Conservation (phyloP, 2,329 filamentous ascomycete species). For the Fragosphaeria purpurea region DNA sequence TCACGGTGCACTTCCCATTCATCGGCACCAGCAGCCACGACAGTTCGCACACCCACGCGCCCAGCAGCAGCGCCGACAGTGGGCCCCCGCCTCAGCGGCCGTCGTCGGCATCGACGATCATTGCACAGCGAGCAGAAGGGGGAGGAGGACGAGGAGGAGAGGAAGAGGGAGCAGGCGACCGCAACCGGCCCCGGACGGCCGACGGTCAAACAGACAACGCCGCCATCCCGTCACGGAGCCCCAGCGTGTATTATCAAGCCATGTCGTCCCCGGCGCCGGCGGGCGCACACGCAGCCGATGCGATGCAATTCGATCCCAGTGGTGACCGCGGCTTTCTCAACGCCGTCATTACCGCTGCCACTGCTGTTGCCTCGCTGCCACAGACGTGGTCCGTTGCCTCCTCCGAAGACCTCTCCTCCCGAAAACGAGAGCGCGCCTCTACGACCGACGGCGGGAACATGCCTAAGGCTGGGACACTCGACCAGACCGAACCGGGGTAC, state of each 20-base stretch:
- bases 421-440: no score
- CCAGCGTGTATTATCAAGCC: constrained; percentile 6
- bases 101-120: not conserved
- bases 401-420: no score
- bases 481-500: no score
- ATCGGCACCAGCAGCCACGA: not conserved
- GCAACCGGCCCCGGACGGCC: not conserved
- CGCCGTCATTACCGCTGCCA: not conserved
- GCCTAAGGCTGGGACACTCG: no score
- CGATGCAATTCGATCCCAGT: no score
- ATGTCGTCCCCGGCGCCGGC: not conserved
- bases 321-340: not conserved
- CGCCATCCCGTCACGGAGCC: not conserved
- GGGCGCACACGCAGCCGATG: not conserved
- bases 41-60: not conserved
- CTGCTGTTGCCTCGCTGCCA: no score
- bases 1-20: constrained; percentile 1
- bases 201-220: not conserved
- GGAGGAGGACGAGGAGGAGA: not conserved
- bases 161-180: not conserved
- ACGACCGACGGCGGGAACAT: no score
- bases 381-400: no score
- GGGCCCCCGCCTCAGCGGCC: no score
- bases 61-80: not conserved
- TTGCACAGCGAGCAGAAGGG: not conserved